Evolutionary conservation across 306 rosid genomes (phyloP).

Genomic region (Trichosanthes truncata): DNA sequence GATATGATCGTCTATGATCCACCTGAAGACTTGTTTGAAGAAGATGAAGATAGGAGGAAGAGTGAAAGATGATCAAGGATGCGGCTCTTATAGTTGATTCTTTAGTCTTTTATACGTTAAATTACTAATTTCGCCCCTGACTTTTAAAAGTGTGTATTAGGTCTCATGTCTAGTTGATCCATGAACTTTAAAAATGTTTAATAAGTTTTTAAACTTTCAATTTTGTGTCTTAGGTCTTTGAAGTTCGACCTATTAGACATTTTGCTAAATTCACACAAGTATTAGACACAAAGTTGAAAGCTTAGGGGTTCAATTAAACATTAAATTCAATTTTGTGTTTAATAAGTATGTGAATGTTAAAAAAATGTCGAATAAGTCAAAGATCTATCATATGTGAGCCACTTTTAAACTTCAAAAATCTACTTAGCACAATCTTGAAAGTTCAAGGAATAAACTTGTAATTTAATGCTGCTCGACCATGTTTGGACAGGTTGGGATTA

Average conservation of each 20-base stretch:
- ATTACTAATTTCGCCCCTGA: neutral
- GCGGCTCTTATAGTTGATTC: neutral
- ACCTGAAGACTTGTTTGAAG: constrained; percentile 91
- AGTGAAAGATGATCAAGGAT: constrained; percentile 19
- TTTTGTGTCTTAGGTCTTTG: neutral
- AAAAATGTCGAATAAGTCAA: neutral
- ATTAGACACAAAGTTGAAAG: neutral
- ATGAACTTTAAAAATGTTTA: neutral
- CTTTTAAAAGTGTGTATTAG: neutral
- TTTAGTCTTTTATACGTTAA: neutral
- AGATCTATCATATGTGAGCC: neutral
- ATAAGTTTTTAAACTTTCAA: neutral
- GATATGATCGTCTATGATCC: constrained; percentile 82
- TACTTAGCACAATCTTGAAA: neutral
- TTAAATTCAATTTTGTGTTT: neutral
- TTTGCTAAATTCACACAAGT: neutral
- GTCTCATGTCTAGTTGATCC: neutral
- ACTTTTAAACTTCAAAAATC: neutral
- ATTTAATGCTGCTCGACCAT: neutral
- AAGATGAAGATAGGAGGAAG: constrained; percentile 24
- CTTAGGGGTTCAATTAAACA: too few species aligned
- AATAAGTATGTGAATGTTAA: neutral
- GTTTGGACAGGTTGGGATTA: neutral
- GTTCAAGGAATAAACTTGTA: too few species aligned
- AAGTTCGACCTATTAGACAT: neutral